A percentile compares a stretch with the other conserved stretches of the same genome.
Conservation (phyloP, 2,329 filamentous ascomycete genomes). For the Colletotrichum ledebouriae region DNA sequence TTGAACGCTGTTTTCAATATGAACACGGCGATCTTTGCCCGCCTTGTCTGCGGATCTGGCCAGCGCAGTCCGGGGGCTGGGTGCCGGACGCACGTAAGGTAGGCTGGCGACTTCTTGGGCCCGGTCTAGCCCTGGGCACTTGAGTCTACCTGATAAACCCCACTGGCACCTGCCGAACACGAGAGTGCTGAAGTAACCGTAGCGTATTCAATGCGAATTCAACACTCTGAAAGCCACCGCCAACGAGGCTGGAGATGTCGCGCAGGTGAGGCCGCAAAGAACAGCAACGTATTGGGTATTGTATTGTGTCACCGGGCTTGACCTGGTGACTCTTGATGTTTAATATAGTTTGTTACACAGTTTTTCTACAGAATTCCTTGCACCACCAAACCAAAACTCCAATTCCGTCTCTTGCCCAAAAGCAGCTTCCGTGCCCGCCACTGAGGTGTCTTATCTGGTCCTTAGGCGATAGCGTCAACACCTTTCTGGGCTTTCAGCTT, state of each 20-base stretch:
- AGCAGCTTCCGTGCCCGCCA: neutral
- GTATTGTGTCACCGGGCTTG: conserved; percentile 20
- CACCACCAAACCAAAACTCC: conserved; percentile 8
- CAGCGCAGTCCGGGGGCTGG: neutral
- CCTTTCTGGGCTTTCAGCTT: conserved; percentile 73
- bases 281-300: conserved; percentile 33
- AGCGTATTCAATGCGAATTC: no score
- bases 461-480: conserved; percentile 28
- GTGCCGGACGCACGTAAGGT: neutral
- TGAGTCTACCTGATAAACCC: conserved; percentile 8
- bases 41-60: conserved; percentile 6
- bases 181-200: neutral
- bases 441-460: neutral
- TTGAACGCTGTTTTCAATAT: conserved; percentile 14
- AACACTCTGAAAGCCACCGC: neutral
- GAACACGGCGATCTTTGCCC: conserved; percentile 16
- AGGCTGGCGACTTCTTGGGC: conserved; percentile 17
- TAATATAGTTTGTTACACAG: conserved; percentile 34
- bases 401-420: conserved; percentile 1
- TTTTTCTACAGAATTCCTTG: conserved; percentile 24
- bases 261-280: conserved; percentile 18
- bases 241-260: conserved; percentile 3
- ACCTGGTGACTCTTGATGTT: conserved; percentile 7
- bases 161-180: conserved; percentile 20
- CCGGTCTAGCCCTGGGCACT: conserved; percentile 20